These are phyloP conservation scores for Xanthoconium separans DNA, from an alignment of 1,284 basidiomycete species.

Conservation along the genomic window DNA sequence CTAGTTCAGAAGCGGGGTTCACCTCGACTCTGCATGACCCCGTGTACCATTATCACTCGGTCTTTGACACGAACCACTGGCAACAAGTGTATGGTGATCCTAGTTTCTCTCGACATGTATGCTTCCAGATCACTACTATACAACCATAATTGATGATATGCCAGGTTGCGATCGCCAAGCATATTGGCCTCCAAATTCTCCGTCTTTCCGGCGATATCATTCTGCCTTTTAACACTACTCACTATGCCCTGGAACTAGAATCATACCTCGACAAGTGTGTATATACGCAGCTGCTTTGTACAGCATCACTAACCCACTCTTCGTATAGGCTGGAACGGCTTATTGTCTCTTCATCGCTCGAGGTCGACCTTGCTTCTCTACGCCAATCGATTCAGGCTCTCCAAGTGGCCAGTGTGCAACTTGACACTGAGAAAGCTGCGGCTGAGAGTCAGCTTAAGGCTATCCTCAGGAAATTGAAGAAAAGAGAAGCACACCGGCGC, in stretches of 20 bases:
- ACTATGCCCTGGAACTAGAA: conserved; percentile 57
- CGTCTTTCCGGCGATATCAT: conserved; percentile 59
- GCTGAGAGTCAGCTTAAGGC: conserved; percentile 38
- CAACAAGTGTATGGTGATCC: conserved; percentile 74
- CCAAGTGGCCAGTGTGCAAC: conserved; percentile 47
- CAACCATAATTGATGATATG: conserved; percentile 1
- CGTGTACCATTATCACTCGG: conserved; percentile 75
- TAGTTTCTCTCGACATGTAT: conserved; percentile 64
- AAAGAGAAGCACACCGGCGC: conserved; percentile 2
- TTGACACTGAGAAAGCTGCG: conserved; percentile 54
- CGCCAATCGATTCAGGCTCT: conserved; percentile 50
- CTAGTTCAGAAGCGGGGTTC: conserved; percentile 57
- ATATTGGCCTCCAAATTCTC: conserved; percentile 62
- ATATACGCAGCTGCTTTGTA: background rate
- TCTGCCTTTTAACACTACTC: conserved; percentile 74
- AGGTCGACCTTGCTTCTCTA: conserved; percentile 35
- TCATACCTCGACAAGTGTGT: conserved; percentile 46
- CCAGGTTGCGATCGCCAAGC: conserved; percentile 65
- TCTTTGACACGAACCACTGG: conserved; percentile 76
- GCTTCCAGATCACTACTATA: conserved; percentile 14
- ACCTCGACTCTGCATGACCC: conserved; percentile 49
- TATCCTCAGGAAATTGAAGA: conserved; percentile 35
- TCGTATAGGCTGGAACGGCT: conserved; percentile 34
- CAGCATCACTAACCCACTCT: background rate
- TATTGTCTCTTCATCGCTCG: conserved; percentile 19